Evolutionary conservation across 768 basidiomycete genomes (phyloP).

Genomic region (Podaxis carcinomalis): DNA sequence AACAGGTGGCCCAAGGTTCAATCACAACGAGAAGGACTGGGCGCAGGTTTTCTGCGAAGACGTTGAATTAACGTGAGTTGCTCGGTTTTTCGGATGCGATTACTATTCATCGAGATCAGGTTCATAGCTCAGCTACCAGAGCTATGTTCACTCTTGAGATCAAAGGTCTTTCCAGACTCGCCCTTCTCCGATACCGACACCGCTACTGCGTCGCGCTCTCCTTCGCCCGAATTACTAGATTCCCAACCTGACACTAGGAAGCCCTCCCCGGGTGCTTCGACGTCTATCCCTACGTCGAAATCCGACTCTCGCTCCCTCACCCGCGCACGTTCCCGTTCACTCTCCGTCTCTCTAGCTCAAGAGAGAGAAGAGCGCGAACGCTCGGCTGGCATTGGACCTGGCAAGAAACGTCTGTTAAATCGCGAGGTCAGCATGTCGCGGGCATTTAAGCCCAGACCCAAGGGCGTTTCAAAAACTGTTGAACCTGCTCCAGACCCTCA

Average conservation of each 20-base stretch:
- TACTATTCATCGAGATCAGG: constrained; percentile 27
- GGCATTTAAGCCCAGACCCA: constrained; percentile 49
- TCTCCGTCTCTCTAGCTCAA: constrained; percentile 68
- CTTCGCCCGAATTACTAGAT: constrained; percentile 12
- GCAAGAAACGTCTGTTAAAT: constrained; percentile 52
- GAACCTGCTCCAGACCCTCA: neutral
- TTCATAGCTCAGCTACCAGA: constrained; percentile 52
- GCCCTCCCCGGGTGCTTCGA: constrained; percentile 18
- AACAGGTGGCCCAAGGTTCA: constrained; percentile 4
- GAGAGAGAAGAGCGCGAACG: constrained; percentile 46
- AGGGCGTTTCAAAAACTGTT: constrained; percentile 13
- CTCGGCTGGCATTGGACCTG: constrained; percentile 25
- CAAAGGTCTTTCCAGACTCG: constrained; percentile 65
- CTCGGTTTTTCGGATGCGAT: constrained; percentile 2
- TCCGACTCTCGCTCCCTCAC: constrained; percentile 18
- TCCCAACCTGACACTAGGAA: constrained; percentile 2
- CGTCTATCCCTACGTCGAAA: constrained; percentile 16
- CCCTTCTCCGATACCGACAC: constrained; percentile 48
- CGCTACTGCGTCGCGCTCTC: constrained; percentile 14
- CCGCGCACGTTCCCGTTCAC: constrained; percentile 51
- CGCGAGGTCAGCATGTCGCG: constrained; percentile 79
- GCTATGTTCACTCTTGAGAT: constrained; percentile 51
- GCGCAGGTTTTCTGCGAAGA: constrained; percentile 68
- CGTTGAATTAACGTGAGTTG: constrained; percentile 50
- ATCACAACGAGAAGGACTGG: constrained; percentile 54